Conservation (phyloP, 1,139 yeast species). For the Yamadazyma trypodendri region DNA sequence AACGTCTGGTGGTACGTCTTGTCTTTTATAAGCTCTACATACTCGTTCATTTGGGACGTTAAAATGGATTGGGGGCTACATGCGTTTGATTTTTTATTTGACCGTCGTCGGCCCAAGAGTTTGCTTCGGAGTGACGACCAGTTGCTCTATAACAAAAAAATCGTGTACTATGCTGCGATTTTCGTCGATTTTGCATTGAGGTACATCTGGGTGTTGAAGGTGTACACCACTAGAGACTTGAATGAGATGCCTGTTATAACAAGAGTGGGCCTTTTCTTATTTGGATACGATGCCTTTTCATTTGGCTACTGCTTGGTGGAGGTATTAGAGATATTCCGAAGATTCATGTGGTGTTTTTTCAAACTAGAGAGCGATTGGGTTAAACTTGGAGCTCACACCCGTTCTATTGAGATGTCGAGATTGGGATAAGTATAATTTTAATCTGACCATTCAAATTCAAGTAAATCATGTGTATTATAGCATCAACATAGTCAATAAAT, state of each 20-base stretch:
- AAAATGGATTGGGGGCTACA: slow-evolving; percentile 84
- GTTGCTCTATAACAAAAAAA: slow-evolving; percentile 17
- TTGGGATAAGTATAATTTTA: background rate
- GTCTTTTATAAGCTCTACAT: slow-evolving; percentile 64
- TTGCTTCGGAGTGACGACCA: slow-evolving; percentile 22
- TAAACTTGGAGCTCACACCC: slow-evolving; percentile 22
- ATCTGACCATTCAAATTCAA: too few relatives aligned
- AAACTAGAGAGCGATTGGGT: slow-evolving; percentile 77
- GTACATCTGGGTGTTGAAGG: slow-evolving; percentile 71
- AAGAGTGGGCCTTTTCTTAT: slow-evolving; percentile 30
- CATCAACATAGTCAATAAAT: background rate
- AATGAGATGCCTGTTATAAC: slow-evolving; percentile 17
- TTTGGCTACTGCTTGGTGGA: slow-evolving; percentile 66
- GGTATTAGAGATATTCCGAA: slow-evolving; percentile 68
- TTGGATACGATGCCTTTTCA: slow-evolving; percentile 49
- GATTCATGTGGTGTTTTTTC: slow-evolving; percentile 88
- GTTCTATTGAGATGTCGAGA: slow-evolving; percentile 3
- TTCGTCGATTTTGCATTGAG: slow-evolving; percentile 61
- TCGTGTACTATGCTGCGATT: slow-evolving; percentile 53
- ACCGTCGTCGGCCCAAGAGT: slow-evolving; percentile 7
- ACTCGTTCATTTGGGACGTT: slow-evolving; percentile 86
- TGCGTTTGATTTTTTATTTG: slow-evolving; percentile 38
- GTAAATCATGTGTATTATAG: background rate
- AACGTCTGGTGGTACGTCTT: slow-evolving; percentile 50
- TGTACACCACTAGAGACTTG: slow-evolving; percentile 32